phyloP scores from a whole-genome alignment of 2,329 filamentous ascomycete genomes.

The Venturia aucupariae region DNA sequence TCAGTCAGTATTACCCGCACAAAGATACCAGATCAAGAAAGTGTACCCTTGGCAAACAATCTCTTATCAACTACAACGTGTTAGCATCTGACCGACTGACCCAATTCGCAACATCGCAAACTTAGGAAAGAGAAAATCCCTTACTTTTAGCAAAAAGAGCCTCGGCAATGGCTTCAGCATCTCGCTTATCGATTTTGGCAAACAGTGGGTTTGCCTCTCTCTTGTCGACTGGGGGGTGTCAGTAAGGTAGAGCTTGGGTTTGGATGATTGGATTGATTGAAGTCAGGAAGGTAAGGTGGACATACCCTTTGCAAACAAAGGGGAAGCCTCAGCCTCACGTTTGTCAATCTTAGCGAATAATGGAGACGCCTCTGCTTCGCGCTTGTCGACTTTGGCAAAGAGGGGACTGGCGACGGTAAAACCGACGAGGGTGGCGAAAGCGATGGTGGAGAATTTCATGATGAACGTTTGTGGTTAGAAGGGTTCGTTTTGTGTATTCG shows the following conservation, averaged over 20 bases:
- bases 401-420: conserved; percentile 6
- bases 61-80: background rate
- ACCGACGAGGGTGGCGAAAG: conserved; percentile 2
- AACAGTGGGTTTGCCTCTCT: conserved; percentile 12
- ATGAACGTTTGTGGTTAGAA: background rate
- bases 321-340: conserved; percentile 9
- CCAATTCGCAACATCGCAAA: no score
- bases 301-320: conserved; percentile 6
- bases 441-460: conserved; percentile 11
- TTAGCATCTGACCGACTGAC: background rate
- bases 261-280: no score
- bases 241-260: no score
- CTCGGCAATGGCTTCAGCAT: background rate
- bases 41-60: background rate
- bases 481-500: no score
- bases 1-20: background rate
- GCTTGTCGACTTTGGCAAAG: conserved; percentile 9
- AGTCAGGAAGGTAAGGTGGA: no score
- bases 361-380: conserved; percentile 8
- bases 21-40: background rate
- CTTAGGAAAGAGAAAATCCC: background rate
- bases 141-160: background rate
- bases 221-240: background rate
- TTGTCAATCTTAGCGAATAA: conserved; percentile 9
- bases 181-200: conserved; percentile 11